Evolutionary conservation across 768 basidiomycete species (phyloP).

Genomic region (Boletus vinaceobasis): DNA sequence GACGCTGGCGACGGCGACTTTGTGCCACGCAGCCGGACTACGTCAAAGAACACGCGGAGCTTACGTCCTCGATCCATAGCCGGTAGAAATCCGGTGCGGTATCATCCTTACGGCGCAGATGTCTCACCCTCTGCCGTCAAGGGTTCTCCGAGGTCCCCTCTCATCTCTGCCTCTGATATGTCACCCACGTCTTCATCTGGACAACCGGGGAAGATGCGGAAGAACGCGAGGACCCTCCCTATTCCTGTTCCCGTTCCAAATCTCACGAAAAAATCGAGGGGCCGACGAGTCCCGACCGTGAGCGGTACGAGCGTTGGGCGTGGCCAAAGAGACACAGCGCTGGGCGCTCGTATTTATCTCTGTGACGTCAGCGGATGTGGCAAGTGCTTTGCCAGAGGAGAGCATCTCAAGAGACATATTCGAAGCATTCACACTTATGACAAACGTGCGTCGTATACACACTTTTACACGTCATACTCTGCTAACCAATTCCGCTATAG

Average conservation of each 20-base stretch:
- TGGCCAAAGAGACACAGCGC: constrained; percentile 35
- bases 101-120: constrained; percentile 30
- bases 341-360: constrained; percentile 54
- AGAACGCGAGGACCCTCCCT: constrained; percentile 42
- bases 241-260: constrained; percentile 64
- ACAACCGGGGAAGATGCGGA: constrained; percentile 28
- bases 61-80: constrained; percentile 35
- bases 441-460: constrained; percentile 60
- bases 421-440: constrained; percentile 89
- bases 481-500: constrained; percentile 36
- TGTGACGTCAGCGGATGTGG: constrained; percentile 82
- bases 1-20: constrained; percentile 36
- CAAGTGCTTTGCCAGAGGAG: constrained; percentile 84
- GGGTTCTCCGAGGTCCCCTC: constrained; percentile 31
- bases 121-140: constrained; percentile 30
- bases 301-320: constrained; percentile 28
- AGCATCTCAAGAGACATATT: constrained; percentile 88
- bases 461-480: constrained; percentile 3
- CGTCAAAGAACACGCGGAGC: constrained; percentile 37
- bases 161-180: constrained; percentile 28
- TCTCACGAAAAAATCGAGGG: constrained; percentile 69
- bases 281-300: constrained; percentile 60
- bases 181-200: constrained; percentile 24
- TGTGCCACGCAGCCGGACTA: constrained; percentile 27
- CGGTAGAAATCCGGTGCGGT: constrained; percentile 32